Evolutionary conservation across 169 alveolate species (phyloP), one percentile per base, ranked within the genome.

Genomic region (Plasmodium inui): DNA sequence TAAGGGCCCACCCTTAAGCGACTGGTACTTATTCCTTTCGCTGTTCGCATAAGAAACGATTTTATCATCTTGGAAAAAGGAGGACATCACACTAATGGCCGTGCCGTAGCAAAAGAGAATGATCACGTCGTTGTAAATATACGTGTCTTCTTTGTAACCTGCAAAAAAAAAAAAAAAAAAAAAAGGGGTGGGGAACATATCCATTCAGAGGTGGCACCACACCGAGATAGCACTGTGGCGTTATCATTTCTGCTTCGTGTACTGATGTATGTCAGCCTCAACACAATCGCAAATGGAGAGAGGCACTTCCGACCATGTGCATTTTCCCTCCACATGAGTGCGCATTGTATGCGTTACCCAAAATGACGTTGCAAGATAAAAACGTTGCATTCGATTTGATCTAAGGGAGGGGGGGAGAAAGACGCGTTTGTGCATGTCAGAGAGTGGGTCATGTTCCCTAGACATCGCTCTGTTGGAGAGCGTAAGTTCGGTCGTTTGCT

Each of bases 121-220:
- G n/a, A 89, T 80, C n/a, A 89, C 94, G 32, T 89, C 94, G 53
- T 80, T 89, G 55, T 57, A 89, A 41, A 89, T 89, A 50, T 89
- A 89, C 1, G 89, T n/a, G 79, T 89, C 94, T 79, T 89, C 94
- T 80, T 89, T 89, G 78, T 89, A 89, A 30, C 94, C 94, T 85
- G 71, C 41, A 50, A 84, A 44, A 70, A 26, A 26, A 19, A 57
- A 28, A 55, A 34, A 30, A 57, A 28, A 55, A 34, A 30, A 14
- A 53, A 8, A 19, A 44, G 28, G 46, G 61, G n/a, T 81, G 0
- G 1, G n/a, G 26, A 39, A 46, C 6, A 46, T 10, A 12, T 12
- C 7, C 57, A 10, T 46, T 46, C 57, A 10, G 57, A 12, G 57
- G 57, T 12, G 12, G 57, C 57, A 46, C 17, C 57, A 12, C 4